Evolutionary conservation across 139 green algal species (phyloP), one percentile per base, ranked within the genome.

Genomic region (Medakamo hakoo): DNA sequence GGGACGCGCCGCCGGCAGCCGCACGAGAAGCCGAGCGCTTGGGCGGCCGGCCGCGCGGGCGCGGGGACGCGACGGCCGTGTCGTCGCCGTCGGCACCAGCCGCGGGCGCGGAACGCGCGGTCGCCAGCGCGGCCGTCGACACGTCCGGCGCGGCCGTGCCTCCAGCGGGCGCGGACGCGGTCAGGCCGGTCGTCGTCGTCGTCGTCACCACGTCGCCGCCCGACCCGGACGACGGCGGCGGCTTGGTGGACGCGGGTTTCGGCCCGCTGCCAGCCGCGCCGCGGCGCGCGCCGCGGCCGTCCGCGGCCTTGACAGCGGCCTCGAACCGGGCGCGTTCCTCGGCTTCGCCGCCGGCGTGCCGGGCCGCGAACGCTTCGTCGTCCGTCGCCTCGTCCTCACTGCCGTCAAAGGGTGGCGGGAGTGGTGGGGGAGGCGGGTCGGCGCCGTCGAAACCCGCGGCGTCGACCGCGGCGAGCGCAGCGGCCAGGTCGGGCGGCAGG

Each of bases 291-390:
- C 16, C 9, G 40, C 40, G 40, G 40, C 16, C 9, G 40, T 52
- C 9, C 9, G 40, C 40, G 40, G 4, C 58, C n/a, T n/a, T n/a
- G n/a, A 62, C 58, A 23, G 48, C 66, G 3, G 55, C 30, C 28
- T 56, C 58, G 22, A 55, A 63, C 24, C 60, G 60, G 4, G 60
- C 24, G 49, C 66, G 66, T 30, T 71, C 66, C 66, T 71, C 66
- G 2, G 3, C 40, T 60, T 72, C 61, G 60, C 48, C 40, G 27
- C 29, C 19, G n/a, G 52, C 24, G 60, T 78, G 72, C 23, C 72
- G 59, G 23, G 5, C 16, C 55, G 49, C 57, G 60, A 58, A 73
- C 28, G 67, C 66, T 55, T 78, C 67, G 29, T 78, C 72, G 61
- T 48, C 55, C 23, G 24, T 52, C 18, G 73, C 71, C 62, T 77